These are phyloP conservation scores for Zarea fungicola DNA, from an alignment of 2,329 filamentous ascomycete genomes.

Conservation along the genomic window DNA sequence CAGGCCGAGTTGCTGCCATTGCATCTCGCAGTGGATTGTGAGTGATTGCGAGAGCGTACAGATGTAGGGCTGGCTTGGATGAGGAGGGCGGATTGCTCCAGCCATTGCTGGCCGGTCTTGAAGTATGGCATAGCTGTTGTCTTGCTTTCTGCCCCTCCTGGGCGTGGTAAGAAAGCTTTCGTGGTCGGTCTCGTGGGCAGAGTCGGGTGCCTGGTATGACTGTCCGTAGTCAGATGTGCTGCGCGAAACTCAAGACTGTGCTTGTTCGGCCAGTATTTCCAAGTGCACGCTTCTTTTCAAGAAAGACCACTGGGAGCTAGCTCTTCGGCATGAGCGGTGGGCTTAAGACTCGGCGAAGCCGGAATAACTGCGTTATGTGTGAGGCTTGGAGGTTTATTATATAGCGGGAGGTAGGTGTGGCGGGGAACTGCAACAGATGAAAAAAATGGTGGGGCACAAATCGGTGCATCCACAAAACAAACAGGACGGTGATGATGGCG, in stretches of 20 bases:
- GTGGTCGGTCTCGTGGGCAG: slow-evolving; percentile 4
- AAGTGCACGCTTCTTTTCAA: too few relatives aligned
- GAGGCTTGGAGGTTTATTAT: slow-evolving; percentile 1
- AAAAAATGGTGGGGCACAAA: slow-evolving; percentile 8
- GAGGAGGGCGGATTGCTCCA: slow-evolving; percentile 79
- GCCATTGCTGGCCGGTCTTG: slow-evolving; percentile 81
- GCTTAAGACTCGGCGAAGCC: slow-evolving; percentile 1
- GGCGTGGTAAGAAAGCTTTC: too few relatives aligned
- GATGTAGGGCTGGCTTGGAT: slow-evolving; percentile 80
- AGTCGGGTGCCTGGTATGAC: too few relatives aligned
- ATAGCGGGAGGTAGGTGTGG: not conserved
- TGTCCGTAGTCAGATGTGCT: too few relatives aligned
- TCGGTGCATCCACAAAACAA: not conserved
- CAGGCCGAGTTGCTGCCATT: too few relatives aligned
- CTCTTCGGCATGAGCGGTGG: too few relatives aligned
- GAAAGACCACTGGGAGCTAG: too few relatives aligned
- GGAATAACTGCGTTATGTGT: not conserved
- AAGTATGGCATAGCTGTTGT: slow-evolving; percentile 67
- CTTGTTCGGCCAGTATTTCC: too few relatives aligned
- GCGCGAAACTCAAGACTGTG: too few relatives aligned
- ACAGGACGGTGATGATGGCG: too few relatives aligned
- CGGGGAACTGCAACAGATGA: not conserved
- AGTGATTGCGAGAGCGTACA: slow-evolving; percentile 45
- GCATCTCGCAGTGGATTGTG: too few relatives aligned
- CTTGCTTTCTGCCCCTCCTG: too few relatives aligned